phyloP scores from a whole-genome alignment of 345 rosid species.

The Citrus mangshanensis region DNA sequence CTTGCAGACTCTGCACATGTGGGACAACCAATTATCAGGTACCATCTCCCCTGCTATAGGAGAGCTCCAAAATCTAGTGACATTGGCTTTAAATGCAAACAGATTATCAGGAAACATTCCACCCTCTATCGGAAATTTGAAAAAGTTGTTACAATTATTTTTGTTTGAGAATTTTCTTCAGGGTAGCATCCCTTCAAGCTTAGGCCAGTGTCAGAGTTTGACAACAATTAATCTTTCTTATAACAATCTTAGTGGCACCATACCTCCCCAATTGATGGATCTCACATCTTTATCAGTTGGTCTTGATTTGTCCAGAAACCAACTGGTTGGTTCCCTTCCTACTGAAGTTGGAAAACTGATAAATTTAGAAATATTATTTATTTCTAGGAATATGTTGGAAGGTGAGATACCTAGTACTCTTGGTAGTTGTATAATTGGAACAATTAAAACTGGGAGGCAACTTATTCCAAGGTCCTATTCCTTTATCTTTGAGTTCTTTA shows the following conservation, averaged over 20 bases:
- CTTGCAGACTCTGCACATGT: background rate
- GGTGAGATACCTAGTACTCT: background rate
- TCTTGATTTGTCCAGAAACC: background rate
- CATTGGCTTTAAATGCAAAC: rapidly evolving
- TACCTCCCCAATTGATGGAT: background rate
- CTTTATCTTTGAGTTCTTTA: background rate
- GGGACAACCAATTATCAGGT: background rate
- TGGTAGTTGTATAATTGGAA: background rate
- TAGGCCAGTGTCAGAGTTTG: background rate
- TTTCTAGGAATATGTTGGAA: background rate
- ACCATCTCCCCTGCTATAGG: background rate
- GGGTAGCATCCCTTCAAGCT: background rate
- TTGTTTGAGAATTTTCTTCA: background rate
- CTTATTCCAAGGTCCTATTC: background rate
- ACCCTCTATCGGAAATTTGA: background rate
- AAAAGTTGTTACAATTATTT: background rate
- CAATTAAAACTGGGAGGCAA: no score
- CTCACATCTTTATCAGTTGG: background rate
- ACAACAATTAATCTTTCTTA: background rate
- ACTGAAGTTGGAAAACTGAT: background rate
- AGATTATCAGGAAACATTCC: background rate
- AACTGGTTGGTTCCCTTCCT: background rate
- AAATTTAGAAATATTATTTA: background rate
- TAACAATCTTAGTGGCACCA: background rate
- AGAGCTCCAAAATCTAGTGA: background rate